Evolutionary conservation across 306 rosid species (phyloP), one percentile per base, ranked within the genome.

Genomic region (Casuarina equisetifolia): DNA sequence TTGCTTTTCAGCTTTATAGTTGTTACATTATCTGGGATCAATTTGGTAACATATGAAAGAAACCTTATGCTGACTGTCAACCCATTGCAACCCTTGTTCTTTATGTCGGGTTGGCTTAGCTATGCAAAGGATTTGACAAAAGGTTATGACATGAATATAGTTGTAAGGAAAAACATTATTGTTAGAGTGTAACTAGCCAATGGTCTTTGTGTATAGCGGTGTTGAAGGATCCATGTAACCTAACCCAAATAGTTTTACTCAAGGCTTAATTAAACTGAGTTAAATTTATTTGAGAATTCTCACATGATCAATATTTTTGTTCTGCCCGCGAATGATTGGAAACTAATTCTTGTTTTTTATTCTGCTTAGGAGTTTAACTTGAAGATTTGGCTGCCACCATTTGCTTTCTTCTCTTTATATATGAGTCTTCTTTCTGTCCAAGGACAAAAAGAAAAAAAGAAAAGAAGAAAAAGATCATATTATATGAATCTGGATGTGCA

Each of bases 361-460:
- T 10, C 67, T 74, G 59, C 70, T 45, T 35, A 70, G 17, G 40
- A 66, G 16, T 59, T 76, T 44, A 48, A 62, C 53, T 77, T 73
- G 80, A 69, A 70, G 64, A 61, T 68, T 80, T 40, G 71, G 71
- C 42, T 66, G 25, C 50, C 15, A 42, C 16, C 1, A 8, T 17
- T 4, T 4, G 46, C 19, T 17, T 51, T 78, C 50, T 42, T 12
- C 32, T 25, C 67, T 2, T 45, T 46, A 32, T 20, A 1, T 5
- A 13, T 57, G 17, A 8, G 38, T 20, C 38, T 32, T 7, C 6
- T 66, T 12, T 10, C 70, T 42, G 2, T 1, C 25, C 10, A 64
- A 64, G 39, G 3, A 38, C 38, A 9, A 3, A 39, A 6, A 39
- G 3, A 15, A 25, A 25, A 25, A 0, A 64, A 64, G 39, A 10